phyloP scores from a whole-genome alignment of 768 basidiomycete species.

The Mycena vulgaris region DNA sequence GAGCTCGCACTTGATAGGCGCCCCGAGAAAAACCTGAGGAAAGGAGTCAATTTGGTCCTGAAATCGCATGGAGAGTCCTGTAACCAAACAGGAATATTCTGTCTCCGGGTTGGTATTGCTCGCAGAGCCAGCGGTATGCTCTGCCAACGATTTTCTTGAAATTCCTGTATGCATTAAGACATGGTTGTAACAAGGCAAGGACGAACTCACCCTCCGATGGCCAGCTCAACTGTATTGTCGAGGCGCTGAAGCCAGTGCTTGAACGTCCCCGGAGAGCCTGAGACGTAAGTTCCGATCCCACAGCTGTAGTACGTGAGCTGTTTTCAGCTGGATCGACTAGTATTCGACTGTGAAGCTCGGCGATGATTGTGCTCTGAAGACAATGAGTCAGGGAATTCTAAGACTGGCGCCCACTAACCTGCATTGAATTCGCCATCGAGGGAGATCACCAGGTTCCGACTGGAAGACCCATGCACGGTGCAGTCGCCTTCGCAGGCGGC shows the following conservation, averaged over 20 bases:
- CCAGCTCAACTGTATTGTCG: neutral
- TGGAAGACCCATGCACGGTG: neutral
- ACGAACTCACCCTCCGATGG: slow-evolving; percentile 8
- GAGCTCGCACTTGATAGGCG: slow-evolving; percentile 38
- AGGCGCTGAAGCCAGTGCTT: slow-evolving; percentile 5
- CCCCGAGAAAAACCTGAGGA: slow-evolving; percentile 36
- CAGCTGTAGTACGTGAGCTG: slow-evolving; percentile 43
- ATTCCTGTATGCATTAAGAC: slow-evolving; percentile 15
- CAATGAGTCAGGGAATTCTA: neutral
- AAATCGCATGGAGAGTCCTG: neutral
- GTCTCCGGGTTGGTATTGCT: slow-evolving; percentile 39
- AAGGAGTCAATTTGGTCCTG: slow-evolving; percentile 5
- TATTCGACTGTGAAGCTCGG: slow-evolving; percentile 40
- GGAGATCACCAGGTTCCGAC: slow-evolving; percentile 33
- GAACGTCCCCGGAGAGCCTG: neutral
- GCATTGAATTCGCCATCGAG: slow-evolving; percentile 11
- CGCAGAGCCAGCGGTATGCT: slow-evolving; percentile 43
- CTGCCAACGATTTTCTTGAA: slow-evolving; percentile 30
- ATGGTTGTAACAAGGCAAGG: neutral
- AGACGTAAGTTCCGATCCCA: slow-evolving; percentile 20
- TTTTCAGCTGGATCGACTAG: slow-evolving; percentile 21
- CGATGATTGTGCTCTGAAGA: slow-evolving; percentile 38
- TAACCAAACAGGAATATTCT: slow-evolving; percentile 42
- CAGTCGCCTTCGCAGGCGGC: slow-evolving; percentile 23
- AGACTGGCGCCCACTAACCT: slow-evolving; percentile 12